Base-by-base conservation (phyloP, 2,329 filamentous ascomycete genomes). In the Cordyceps pruinosa region DNA sequence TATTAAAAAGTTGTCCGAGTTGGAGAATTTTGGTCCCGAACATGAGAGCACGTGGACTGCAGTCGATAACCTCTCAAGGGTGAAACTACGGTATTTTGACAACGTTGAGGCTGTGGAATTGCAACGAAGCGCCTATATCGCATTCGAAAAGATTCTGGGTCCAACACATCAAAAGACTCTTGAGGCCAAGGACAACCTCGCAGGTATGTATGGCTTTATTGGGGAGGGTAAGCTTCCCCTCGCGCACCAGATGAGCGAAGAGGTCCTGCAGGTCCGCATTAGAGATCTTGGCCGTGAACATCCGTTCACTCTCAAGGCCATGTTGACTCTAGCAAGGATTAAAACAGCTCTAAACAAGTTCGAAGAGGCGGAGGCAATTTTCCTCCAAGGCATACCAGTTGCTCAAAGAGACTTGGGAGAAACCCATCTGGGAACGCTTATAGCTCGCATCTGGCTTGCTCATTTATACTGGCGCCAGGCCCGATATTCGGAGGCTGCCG, bases 401-500 rank as follows among this genome's bases (percentile, higher is more conserved):
- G 50, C 50, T 5, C 23, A 42, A 42, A 42, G 50, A n/a, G 44
- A 53, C 28, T 21, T 53, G 37, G 50, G 50, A 10, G 21, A 53
- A 21, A 26, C 19, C 17, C 50, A 53, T 34, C 50, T 53, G n/a
- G 50, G 50, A 13, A 53, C 50, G 13, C 35, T 53, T 15, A 53
- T 37, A 3, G 50, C 37, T 21, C 50, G 50, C 1, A 32, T 32
- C 4, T 53, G 50, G 50, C 37, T 42, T 21, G 50, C 50, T 8
- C 50, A 53, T 17, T 25, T 53, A n/a, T 44, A 44, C 37, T 53
- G 50, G 50, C 50, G 50, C 19, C 50, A 44, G 23, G 50, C 23
- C 3, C 23, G 25, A 28, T 53, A 53, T 23, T 21, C 25, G n/a
- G 37, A 53, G 37, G 50, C 50, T 42, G 37, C 37, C 3, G n/a